Evolutionary conservation across 148 eudicot genomes (phyloP).

Genomic region (Vaccinium myrtillus): DNA sequence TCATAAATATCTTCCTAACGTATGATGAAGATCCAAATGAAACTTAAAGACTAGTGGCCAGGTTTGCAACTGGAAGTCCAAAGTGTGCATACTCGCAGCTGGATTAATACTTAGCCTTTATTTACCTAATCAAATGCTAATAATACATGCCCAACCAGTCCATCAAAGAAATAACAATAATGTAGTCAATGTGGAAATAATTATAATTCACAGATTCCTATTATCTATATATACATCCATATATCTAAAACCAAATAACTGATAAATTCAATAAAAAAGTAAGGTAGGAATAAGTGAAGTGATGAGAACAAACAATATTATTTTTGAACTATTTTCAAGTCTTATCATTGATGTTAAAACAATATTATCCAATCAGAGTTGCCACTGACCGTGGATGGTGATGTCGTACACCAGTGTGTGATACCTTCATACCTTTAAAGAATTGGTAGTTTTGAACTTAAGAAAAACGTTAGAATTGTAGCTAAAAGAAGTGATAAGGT

Average conservation of each 20-base stretch:
- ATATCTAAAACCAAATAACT: background rate
- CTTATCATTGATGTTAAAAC: too few species aligned
- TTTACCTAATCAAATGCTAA: conserved; percentile 6
- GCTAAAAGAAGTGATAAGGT: background rate
- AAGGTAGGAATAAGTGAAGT: background rate
- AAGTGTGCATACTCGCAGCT: background rate
- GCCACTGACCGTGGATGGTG: background rate
- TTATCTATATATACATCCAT: background rate
- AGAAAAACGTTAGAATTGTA: background rate
- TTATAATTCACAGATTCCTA: too few species aligned
- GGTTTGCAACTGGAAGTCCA: background rate
- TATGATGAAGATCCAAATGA: too few species aligned
- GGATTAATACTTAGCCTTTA: background rate
- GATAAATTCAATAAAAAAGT: background rate
- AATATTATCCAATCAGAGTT: too few species aligned
- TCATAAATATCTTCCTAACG: background rate
- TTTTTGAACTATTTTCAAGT: too few species aligned
- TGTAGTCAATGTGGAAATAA: background rate
- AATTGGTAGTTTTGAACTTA: background rate
- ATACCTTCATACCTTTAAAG: background rate
- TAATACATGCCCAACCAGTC: background rate
- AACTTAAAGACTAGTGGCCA: background rate
- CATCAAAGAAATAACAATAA: background rate
- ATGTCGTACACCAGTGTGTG: background rate
- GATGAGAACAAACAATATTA: conserved; percentile 36